phyloP scores from a whole-genome alignment of 768 basidiomycete genomes.

The Hydnum rufescens region DNA sequence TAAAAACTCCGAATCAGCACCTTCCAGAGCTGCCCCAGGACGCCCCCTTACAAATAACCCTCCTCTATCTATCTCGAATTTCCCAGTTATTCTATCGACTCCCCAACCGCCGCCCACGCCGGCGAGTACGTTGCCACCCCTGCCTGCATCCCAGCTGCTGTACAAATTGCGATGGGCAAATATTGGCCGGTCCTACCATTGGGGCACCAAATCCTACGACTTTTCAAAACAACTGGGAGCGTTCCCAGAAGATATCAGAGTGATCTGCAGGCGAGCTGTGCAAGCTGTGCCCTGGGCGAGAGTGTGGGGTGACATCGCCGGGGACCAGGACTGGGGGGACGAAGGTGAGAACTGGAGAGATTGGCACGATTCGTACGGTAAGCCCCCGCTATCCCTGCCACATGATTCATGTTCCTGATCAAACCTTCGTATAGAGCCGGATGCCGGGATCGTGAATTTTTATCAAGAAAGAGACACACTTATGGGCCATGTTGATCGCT shows the following conservation, averaged over 20 bases:
- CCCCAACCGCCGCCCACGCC: slow-evolving; percentile 47
- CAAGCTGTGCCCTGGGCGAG: slow-evolving; percentile 43
- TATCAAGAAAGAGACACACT: slow-evolving; percentile 78
- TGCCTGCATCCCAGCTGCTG: slow-evolving; percentile 35
- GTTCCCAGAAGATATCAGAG: slow-evolving; percentile 35
- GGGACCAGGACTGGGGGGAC: slow-evolving; percentile 30
- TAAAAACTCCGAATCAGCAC: slow-evolving; percentile 4
- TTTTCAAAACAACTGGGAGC: slow-evolving; percentile 48
- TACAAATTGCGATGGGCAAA: slow-evolving; percentile 85
- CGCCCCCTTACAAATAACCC: slow-evolving; percentile 43
- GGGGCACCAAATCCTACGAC: slow-evolving; percentile 91
- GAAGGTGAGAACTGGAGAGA: slow-evolving; percentile 36
- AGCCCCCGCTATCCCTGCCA: too few relatives aligned
- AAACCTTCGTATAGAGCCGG: slow-evolving; percentile 40
- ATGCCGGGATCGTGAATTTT: slow-evolving; percentile 94
- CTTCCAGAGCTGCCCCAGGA: slow-evolving; percentile 33
- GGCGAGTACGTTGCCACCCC: slow-evolving; percentile 35
- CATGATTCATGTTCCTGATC: too few relatives aligned
- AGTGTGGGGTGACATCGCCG: slow-evolving; percentile 27
- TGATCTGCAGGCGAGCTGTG: slow-evolving; percentile 46
- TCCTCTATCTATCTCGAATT: slow-evolving; percentile 39
- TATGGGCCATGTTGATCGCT: slow-evolving; percentile 95
- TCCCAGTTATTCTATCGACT: slow-evolving; percentile 29
- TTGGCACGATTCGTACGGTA: slow-evolving; percentile 71
- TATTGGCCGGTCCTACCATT: slow-evolving; percentile 91